Conservation (phyloP, 352 stramenopile species). For the Phytophthora colocasiae region DNA sequence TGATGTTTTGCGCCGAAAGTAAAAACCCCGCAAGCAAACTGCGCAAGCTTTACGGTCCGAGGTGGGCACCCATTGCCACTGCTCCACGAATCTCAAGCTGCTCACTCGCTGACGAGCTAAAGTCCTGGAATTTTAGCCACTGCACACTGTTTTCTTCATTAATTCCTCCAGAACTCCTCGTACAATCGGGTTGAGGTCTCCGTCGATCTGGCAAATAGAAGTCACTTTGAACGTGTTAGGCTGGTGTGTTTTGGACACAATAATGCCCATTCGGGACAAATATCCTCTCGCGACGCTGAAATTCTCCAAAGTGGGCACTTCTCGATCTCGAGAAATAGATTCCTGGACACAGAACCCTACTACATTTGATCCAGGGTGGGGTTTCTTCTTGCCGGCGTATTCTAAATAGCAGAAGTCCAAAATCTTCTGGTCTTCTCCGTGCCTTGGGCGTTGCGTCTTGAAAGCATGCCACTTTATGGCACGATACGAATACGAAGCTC, state of each 20-base stretch:
- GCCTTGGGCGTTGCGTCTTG: constrained; percentile 35
- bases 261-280: constrained; percentile 66
- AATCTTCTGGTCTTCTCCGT: constrained; percentile 49
- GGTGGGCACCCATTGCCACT: constrained; percentile 84
- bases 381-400: constrained; percentile 70
- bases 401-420: constrained; percentile 82
- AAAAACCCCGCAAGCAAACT: constrained; percentile 76
- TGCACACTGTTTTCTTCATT: constrained; percentile 66
- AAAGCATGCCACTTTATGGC: constrained; percentile 83
- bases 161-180: constrained; percentile 58
- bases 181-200: constrained; percentile 57
- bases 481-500: constrained; percentile 60
- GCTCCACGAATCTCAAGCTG: constrained; percentile 73
- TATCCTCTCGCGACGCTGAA: constrained; percentile 67
- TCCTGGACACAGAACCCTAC: constrained; percentile 81
- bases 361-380: constrained; percentile 56
- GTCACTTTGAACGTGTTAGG: constrained; percentile 67
- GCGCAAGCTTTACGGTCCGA: constrained; percentile 73
- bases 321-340: constrained; percentile 63
- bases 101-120: constrained; percentile 75
- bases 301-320: constrained; percentile 68
- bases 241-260: constrained; percentile 73
- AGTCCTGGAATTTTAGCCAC: constrained; percentile 55
- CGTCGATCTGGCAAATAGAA: constrained; percentile 77
- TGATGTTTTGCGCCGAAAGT: constrained; percentile 81